These are phyloP conservation scores for Malassezia arunalokei DNA, from an alignment of 1,284 basidiomycete genomes.

Conservation along the genomic window DNA sequence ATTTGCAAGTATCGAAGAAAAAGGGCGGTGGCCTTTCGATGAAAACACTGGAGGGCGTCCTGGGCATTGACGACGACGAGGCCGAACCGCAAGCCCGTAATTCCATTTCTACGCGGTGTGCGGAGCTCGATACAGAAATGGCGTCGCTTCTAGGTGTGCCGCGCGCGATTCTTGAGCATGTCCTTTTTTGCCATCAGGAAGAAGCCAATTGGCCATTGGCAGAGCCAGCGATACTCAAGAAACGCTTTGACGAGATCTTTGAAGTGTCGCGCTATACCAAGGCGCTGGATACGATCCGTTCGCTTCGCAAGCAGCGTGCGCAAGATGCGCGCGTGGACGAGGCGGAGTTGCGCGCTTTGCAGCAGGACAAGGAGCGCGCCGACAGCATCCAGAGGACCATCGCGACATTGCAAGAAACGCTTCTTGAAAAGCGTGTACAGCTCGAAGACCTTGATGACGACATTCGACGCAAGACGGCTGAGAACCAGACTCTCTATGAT, in stretches of 20 bases:
- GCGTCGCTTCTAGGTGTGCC: constrained; percentile 71
- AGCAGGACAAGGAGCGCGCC: constrained; percentile 71
- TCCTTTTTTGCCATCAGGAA: constrained; percentile 99
- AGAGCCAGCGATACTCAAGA: constrained; percentile 81
- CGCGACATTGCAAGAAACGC: constrained; percentile 20
- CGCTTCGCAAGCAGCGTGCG: constrained; percentile 62
- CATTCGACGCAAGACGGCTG: constrained; percentile 52
- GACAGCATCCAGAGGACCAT: constrained; percentile 51
- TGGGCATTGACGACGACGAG: constrained; percentile 60
- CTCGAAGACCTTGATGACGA: constrained; percentile 31
- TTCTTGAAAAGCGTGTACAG: constrained; percentile 26
- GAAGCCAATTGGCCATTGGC: constrained; percentile 96
- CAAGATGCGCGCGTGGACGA: constrained; percentile 86
- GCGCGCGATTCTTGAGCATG: constrained; percentile 90
- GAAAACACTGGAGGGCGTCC: constrained; percentile 91
- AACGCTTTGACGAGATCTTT: constrained; percentile 98
- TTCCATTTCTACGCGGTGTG: constrained; percentile 39
- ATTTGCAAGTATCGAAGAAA: constrained; percentile 83
- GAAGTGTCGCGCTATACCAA: constrained; percentile 82
- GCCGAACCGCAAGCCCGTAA: constrained; percentile 46
- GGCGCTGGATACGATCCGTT: constrained; percentile 83
- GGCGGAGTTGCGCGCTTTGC: constrained; percentile 68
- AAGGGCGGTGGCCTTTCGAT: constrained; percentile 60
- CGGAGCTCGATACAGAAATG: constrained; percentile 88
- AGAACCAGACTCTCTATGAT: constrained; percentile 72